A percentile compares a stretch with the other conserved stretches of the same genome.
These are phyloP conservation scores for Alternaria gaisen DNA, from an alignment of 2,329 filamentous ascomycete species.

Conservation along the genomic window DNA sequence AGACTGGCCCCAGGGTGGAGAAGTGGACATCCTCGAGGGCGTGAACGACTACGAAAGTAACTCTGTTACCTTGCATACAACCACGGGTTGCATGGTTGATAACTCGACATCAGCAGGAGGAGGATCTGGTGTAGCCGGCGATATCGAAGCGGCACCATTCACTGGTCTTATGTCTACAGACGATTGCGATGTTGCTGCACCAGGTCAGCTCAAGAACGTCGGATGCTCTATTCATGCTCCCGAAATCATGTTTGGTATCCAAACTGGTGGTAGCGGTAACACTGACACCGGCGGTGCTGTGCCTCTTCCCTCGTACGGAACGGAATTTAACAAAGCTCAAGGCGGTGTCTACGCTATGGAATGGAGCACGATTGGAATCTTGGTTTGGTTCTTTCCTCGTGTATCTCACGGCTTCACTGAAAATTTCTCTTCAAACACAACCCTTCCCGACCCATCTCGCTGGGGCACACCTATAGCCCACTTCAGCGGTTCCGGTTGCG, in stretches of 20 bases:
- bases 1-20: slow-evolving; percentile 45
- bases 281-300: slow-evolving; percentile 12
- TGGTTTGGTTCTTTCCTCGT: slow-evolving; percentile 55
- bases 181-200: slow-evolving; percentile 55
- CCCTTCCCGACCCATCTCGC: slow-evolving; percentile 23
- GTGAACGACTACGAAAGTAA: slow-evolving; percentile 43
- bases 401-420: slow-evolving; percentile 11
- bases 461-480: slow-evolving; percentile 44
- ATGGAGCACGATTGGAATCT: slow-evolving; percentile 50
- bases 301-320: slow-evolving; percentile 43
- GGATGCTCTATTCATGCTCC: slow-evolving; percentile 42
- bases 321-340: slow-evolving; percentile 42
- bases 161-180: slow-evolving; percentile 56
- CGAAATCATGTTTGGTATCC: background rate
- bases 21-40: slow-evolving; percentile 51
- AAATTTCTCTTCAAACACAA: slow-evolving; percentile 7
- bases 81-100: slow-evolving; percentile 32
- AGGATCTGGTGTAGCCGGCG: background rate
- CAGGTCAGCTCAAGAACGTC: slow-evolving; percentile 39
- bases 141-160: slow-evolving; percentile 36
- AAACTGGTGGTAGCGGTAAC: background rate
- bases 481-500: slow-evolving; percentile 51
- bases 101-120: slow-evolving; percentile 18
- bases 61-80: slow-evolving; percentile 46
- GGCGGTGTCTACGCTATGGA: slow-evolving; percentile 55